Percentiles rank a stretch among this genome's conserved stretches.
Evolutionary conservation across 1,284 basidiomycete species (phyloP).

Genomic region (Violaceomyces palustris): DNA sequence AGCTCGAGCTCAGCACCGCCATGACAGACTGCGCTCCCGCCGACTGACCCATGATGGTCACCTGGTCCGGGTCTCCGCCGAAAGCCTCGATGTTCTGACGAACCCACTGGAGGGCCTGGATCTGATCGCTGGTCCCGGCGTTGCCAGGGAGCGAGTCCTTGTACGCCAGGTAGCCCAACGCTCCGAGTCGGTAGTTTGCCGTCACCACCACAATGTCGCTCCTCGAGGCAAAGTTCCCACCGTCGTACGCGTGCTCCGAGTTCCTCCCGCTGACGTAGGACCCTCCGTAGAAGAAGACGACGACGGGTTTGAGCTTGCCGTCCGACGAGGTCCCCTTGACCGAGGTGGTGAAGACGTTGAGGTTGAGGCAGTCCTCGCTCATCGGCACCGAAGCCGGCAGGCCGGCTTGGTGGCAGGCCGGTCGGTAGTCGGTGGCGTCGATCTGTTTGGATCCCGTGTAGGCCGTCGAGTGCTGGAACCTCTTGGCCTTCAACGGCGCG

Average conservation of each 20-base stretch:
- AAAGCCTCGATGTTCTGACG: slow-evolving; percentile 60
- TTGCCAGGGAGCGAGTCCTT: slow-evolving; percentile 25
- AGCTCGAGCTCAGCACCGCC: slow-evolving; percentile 10
- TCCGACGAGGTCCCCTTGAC: slow-evolving; percentile 44
- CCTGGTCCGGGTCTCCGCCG: slow-evolving; percentile 62
- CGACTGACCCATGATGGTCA: slow-evolving; percentile 83
- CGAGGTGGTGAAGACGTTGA: slow-evolving; percentile 61
- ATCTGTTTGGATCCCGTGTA: slow-evolving; percentile 17
- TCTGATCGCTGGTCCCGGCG: slow-evolving; percentile 42
- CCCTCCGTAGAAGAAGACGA: slow-evolving; percentile 57
- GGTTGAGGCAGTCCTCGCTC: slow-evolving; percentile 58
- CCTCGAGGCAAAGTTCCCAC: slow-evolving; percentile 55
- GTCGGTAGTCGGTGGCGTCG: slow-evolving; percentile 20
- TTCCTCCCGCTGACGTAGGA: slow-evolving; percentile 55
- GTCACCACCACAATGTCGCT: slow-evolving; percentile 60
- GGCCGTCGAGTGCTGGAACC: slow-evolving; percentile 19
- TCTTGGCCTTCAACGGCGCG: slow-evolving; percentile 13
- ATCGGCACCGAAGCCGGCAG: slow-evolving; percentile 7
- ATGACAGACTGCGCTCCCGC: slow-evolving; percentile 61
- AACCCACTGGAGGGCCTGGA: slow-evolving; percentile 58
- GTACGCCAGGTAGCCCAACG: slow-evolving; percentile 33
- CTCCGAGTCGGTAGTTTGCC: slow-evolving; percentile 58
- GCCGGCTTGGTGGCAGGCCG: slow-evolving; percentile 14
- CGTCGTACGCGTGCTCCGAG: slow-evolving; percentile 54
- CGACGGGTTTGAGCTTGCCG: slow-evolving; percentile 58